Percentiles rank a stretch among this genome's conserved stretches.
These are phyloP conservation scores for Aspergillus hortae DNA, from an alignment of 2,329 filamentous ascomycete genomes.

Conservation along the genomic window DNA sequence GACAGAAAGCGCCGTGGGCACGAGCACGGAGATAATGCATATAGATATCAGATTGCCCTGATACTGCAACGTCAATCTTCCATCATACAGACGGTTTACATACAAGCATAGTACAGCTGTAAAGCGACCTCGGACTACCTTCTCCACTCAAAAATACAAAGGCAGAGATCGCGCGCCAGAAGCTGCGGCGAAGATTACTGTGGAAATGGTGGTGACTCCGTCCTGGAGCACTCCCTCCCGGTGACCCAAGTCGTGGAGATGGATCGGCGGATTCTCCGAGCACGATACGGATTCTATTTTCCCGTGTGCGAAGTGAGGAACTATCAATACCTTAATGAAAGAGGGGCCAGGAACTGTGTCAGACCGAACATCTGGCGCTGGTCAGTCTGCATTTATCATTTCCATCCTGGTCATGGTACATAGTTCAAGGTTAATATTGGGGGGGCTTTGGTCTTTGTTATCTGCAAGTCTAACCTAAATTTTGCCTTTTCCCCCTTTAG, in stretches of 20 bases:
- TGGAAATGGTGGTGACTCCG: constrained; percentile 1
- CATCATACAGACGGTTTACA: background rate
- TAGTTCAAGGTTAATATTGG: background rate
- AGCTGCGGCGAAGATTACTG: constrained; percentile 9
- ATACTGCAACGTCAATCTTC: background rate
- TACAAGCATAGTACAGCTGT: background rate
- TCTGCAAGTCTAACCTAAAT: background rate
- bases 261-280: constrained; percentile 36
- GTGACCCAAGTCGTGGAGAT: constrained; percentile 31
- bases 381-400: background rate
- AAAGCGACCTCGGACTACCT: constrained; percentile 13
- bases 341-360: constrained; percentile 13
- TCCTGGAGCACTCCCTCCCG: constrained; percentile 16
- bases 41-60: background rate
- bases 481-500: background rate
- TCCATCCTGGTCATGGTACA: background rate
- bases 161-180: constrained; percentile 14
- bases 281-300: constrained; percentile 35
- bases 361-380: constrained; percentile 16
- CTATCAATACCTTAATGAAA: constrained; percentile 1
- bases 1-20: background rate
- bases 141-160: constrained; percentile 7
- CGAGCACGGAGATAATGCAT: background rate
- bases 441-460: background rate
- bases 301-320: constrained; percentile 20